These are phyloP conservation scores for Camelina neglecta DNA, from an alignment of 345 rosid genomes.

Conservation along the genomic window DNA sequence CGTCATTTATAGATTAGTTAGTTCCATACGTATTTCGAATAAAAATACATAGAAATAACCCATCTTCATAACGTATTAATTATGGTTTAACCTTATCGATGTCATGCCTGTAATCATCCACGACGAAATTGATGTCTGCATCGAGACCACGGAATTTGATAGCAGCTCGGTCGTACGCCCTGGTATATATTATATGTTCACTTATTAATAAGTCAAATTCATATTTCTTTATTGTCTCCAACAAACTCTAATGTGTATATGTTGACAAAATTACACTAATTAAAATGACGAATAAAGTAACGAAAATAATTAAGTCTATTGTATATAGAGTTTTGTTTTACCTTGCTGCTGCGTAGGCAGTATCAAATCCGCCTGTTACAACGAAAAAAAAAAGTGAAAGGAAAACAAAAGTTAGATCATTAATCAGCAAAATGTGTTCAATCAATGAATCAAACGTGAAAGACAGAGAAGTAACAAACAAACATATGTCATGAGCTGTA, in stretches of 20 bases:
- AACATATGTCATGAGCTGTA: conserved; percentile 19
- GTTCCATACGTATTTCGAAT: neutral
- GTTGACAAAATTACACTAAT: conserved; percentile 20
- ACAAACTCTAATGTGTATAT: conserved; percentile 58
- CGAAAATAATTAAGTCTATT: neutral
- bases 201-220: conserved; percentile 22
- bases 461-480: conserved; percentile 7
- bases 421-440: neutral
- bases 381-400: conserved; percentile 5
- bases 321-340: conserved; percentile 25
- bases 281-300: neutral
- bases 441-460: neutral
- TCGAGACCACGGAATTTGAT: conserved; percentile 91
- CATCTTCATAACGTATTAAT: neutral
- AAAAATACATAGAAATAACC: neutral
- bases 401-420: neutral
- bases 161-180: conserved; percentile 98
- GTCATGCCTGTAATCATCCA: conserved; percentile 83
- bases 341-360: conserved; percentile 97
- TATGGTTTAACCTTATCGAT: conserved; percentile 65
- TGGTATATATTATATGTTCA: conserved; percentile 35
- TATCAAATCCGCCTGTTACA: conserved; percentile 87
- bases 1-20: neutral
- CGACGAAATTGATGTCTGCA: conserved; percentile 89
- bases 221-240: neutral